These are phyloP conservation scores for Termitomyces sp. DNA, from an alignment of 768 basidiomycete genomes.

Conservation along the genomic window DNA sequence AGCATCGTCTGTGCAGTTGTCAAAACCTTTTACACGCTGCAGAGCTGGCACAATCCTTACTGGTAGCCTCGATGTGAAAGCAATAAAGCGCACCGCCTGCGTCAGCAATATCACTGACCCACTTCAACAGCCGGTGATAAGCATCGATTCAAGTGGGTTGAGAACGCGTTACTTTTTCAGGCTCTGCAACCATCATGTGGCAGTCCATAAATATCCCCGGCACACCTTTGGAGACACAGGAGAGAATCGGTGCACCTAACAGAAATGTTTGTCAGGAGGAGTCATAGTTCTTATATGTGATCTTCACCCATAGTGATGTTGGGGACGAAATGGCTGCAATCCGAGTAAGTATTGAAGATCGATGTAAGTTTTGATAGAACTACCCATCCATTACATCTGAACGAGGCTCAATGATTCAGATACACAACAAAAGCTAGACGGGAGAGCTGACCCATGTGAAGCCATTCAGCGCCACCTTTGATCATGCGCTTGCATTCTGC, in stretches of 20 bases:
- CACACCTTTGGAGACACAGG: conserved; percentile 79
- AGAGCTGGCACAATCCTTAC: conserved; percentile 40
- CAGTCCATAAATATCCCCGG: conserved; percentile 99
- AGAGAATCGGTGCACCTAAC: conserved; percentile 82
- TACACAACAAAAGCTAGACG: neutral
- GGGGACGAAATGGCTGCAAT: conserved; percentile 87
- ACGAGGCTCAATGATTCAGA: conserved; percentile 6
- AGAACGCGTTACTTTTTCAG: conserved; percentile 63
- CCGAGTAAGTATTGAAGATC: conserved; percentile 7
- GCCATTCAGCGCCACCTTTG: conserved; percentile 92
- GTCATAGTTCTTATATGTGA: conserved; percentile 1
- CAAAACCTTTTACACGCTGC: neutral
- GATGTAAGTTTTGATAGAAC: conserved; percentile 16
- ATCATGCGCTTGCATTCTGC: conserved; percentile 98
- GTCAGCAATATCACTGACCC: conserved; percentile 94
- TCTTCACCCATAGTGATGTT: conserved; percentile 92
- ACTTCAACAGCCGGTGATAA: conserved; percentile 43
- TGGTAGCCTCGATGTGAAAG: conserved; percentile 93
- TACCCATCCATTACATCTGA: conserved; percentile 98
- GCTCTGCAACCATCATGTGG: conserved; percentile 99
- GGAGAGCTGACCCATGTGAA: conserved; percentile 80
- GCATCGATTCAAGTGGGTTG: neutral
- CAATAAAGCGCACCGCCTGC: conserved; percentile 95
- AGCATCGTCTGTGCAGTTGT: conserved; percentile 50
- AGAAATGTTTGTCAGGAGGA: neutral